Evolutionary conservation across 805 yeast species (phyloP).

Genomic region (Candida ulmi): DNA sequence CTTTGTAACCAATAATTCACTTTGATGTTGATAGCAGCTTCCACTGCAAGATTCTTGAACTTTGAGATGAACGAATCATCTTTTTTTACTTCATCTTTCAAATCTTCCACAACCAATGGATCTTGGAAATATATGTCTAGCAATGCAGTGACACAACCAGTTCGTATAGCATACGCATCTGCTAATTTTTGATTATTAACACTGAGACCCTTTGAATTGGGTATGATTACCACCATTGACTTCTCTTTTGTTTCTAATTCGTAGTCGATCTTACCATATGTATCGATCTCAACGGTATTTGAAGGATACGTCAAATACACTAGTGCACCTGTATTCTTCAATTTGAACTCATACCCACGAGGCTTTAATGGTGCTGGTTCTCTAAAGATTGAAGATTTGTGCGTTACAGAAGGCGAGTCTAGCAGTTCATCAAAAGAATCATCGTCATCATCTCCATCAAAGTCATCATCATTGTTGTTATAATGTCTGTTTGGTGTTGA

Average conservation of each 20-base stretch:
- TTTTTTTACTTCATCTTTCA: neutral
- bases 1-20: slow-evolving; percentile 18
- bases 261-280: slow-evolving; percentile 20
- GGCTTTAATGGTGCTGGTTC: slow-evolving; percentile 13
- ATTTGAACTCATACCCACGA: slow-evolving; percentile 18
- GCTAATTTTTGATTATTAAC: slow-evolving; percentile 20
- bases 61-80: slow-evolving; percentile 10
- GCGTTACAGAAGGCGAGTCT: slow-evolving; percentile 8
- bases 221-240: slow-evolving; percentile 21
- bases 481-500: slow-evolving; percentile 1
- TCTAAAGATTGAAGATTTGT: slow-evolving; percentile 14
- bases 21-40: slow-evolving; percentile 12
- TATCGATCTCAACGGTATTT: slow-evolving; percentile 13
- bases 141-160: slow-evolving; percentile 23
- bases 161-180: slow-evolving; percentile 22
- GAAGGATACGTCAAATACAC: slow-evolving; percentile 22
- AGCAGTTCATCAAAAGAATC: slow-evolving; percentile 17
- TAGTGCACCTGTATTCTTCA: slow-evolving; percentile 10
- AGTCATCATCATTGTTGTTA: neutral
- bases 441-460: slow-evolving; percentile 2
- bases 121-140: slow-evolving; percentile 19
- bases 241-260: slow-evolving; percentile 19
- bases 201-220: slow-evolving; percentile 21
- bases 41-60: slow-evolving; percentile 15
- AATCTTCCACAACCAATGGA: slow-evolving; percentile 10